phyloP scores from a whole-genome alignment of 2,329 filamentous ascomycete species.

The Cladophialophora carrionii region DNA sequence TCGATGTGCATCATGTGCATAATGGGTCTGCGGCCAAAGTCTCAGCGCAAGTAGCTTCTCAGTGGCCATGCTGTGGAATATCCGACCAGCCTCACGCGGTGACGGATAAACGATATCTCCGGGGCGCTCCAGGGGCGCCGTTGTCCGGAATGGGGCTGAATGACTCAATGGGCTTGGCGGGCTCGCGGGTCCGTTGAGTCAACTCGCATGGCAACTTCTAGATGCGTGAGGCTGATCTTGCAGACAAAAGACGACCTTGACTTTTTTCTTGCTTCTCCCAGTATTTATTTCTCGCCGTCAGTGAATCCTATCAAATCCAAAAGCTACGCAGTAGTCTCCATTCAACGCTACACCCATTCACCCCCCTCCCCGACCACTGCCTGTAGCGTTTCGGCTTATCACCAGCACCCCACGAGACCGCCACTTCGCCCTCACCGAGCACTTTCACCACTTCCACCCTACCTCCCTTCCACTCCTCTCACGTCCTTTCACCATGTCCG shows the following conservation, averaged over 20 bases:
- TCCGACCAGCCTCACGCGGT: not conserved
- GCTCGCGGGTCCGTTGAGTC: not conserved
- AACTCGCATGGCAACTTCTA: slow-evolving; percentile 34
- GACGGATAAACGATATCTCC: not conserved
- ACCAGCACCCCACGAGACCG: slow-evolving; percentile 1
- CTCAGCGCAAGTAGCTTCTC: no score
- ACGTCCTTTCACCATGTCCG: slow-evolving; percentile 22
- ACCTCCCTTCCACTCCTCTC: not conserved
- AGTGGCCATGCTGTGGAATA: not conserved
- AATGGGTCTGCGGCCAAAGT: no score
- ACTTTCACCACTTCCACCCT: not conserved
- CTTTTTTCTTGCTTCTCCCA: not conserved
- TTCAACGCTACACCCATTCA: not conserved
- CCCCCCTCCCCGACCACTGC: not conserved
- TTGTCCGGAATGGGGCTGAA: not conserved
- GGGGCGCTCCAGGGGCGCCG: not conserved
- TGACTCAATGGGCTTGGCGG: slow-evolving; percentile 30
- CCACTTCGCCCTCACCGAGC: slow-evolving; percentile 1
- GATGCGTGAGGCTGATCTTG: slow-evolving; percentile 15
- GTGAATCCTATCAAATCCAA: not conserved
- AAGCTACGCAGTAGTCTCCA: not conserved
- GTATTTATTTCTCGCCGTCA: not conserved
- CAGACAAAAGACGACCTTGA: not conserved
- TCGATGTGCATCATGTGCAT: no score
- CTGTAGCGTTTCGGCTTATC: not conserved